Evolutionary conservation across 2,329 filamentous ascomycete genomes (phyloP).

Genomic region (Arthrobotrys megalospora): DNA sequence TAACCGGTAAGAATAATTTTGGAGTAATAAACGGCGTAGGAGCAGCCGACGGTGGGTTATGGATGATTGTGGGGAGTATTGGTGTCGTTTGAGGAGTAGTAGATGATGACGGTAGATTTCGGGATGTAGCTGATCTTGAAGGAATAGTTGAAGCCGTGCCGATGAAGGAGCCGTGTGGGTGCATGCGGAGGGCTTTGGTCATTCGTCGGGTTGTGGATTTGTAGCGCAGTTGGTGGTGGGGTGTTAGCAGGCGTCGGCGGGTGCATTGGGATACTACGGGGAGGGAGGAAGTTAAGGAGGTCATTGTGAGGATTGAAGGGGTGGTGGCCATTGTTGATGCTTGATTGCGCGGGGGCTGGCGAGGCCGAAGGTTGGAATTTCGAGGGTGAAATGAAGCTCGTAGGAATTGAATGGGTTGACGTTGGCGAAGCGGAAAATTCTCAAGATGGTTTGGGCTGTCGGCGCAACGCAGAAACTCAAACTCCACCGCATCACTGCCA

Average conservation of each 20-base stretch:
- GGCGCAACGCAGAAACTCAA: conserved; percentile 27
- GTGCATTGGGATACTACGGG: conserved; percentile 10
- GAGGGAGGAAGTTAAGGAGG: conserved; percentile 28
- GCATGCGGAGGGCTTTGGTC: conserved; percentile 71
- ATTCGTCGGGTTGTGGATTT: conserved; percentile 71
- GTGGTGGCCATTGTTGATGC: conserved; percentile 26
- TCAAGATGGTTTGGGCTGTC: conserved; percentile 8
- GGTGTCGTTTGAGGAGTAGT: neutral
- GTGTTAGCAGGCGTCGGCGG: conserved; percentile 5
- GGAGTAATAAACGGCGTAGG: conserved; percentile 78
- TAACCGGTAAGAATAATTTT: conserved; percentile 75
- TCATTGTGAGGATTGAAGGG: conserved; percentile 37
- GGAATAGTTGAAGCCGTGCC: conserved; percentile 51
- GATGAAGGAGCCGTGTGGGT: conserved; percentile 71
- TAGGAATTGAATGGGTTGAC: neutral
- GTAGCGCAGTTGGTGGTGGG: conserved; percentile 65
- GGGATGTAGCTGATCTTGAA: conserved; percentile 62
- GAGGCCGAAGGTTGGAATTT: neutral
- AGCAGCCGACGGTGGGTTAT: conserved; percentile 77
- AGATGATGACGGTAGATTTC: conserved; percentile 65
- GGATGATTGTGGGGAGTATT: conserved; percentile 73
- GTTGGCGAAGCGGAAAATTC: conserved; percentile 50
- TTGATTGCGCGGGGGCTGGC: conserved; percentile 13
- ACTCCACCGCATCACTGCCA: neutral
- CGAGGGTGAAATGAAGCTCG: neutral